Evolutionary conservation across 1,284 basidiomycete species (phyloP).

Genomic region (Boletus sp.): DNA sequence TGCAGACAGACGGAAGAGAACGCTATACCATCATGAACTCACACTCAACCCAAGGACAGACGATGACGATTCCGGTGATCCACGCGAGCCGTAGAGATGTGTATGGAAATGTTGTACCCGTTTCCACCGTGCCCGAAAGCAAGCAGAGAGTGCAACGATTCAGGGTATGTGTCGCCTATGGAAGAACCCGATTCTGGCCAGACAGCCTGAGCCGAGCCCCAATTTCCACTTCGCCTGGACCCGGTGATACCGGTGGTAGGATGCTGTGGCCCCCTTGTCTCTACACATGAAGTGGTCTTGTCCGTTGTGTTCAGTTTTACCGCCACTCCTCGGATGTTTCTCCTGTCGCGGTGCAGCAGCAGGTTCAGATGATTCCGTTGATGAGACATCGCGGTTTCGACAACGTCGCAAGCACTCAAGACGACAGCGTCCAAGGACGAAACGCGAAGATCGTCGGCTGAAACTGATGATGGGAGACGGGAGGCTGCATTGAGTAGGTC

Average conservation of each 20-base stretch:
- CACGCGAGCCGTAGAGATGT: slow-evolving; percentile 80
- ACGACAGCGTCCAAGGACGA: slow-evolving; percentile 56
- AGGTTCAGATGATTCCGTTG: slow-evolving; percentile 29
- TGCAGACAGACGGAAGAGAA: slow-evolving; percentile 33
- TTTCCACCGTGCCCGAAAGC: slow-evolving; percentile 44
- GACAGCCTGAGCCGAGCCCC: slow-evolving; percentile 31
- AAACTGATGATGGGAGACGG: too few relatives aligned
- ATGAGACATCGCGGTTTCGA: slow-evolving; percentile 32
- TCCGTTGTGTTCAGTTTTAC: slow-evolving; percentile 35
- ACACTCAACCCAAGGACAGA: slow-evolving; percentile 74
- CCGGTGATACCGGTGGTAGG: slow-evolving; percentile 28
- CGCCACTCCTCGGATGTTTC: slow-evolving; percentile 55
- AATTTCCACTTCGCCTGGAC: slow-evolving; percentile 19
- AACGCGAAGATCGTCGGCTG: slow-evolving; percentile 33
- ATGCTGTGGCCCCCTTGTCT: slow-evolving; percentile 35
- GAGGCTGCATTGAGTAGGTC: too few relatives aligned
- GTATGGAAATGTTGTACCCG: slow-evolving; percentile 72
- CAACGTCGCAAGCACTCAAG: slow-evolving; percentile 58
- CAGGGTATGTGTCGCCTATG: slow-evolving; percentile 71
- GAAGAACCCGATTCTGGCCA: slow-evolving; percentile 52
- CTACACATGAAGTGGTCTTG: slow-evolving; percentile 23
- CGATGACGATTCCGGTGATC: slow-evolving; percentile 81
- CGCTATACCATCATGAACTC: slow-evolving; percentile 51
- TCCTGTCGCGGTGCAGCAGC: slow-evolving; percentile 33
- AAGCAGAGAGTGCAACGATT: slow-evolving; percentile 54